phyloP scores from a whole-genome alignment of 2,329 filamentous ascomycete genomes.

The Alternaria sp. region DNA sequence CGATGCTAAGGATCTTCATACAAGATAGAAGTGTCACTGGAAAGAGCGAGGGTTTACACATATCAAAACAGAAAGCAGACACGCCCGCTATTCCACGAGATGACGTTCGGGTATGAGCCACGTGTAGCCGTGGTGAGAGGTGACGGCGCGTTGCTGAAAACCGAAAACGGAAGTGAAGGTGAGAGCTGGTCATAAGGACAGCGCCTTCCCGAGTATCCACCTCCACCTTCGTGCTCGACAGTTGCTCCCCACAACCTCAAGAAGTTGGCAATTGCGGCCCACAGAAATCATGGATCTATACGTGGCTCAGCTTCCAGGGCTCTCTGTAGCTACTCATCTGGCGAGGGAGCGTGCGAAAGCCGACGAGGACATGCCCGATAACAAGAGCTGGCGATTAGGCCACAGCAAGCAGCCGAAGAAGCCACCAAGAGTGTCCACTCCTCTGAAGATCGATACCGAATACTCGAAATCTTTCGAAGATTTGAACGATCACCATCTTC shows the following conservation, averaged over 20 bases:
- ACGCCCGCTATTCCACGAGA: background rate
- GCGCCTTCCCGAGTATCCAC: background rate
- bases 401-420: slow-evolving; percentile 31
- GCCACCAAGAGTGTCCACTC: slow-evolving; percentile 21
- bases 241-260: background rate
- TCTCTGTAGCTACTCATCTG: slow-evolving; percentile 15
- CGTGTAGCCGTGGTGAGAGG: background rate
- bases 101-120: background rate
- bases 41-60: background rate
- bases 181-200: background rate
- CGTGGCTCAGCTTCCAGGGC: slow-evolving; percentile 13
- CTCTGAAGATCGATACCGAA: slow-evolving; percentile 14
- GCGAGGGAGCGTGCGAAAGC: slow-evolving; percentile 2
- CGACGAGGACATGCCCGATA: slow-evolving; percentile 28
- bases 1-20: background rate
- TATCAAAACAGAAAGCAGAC: background rate
- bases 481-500: slow-evolving; percentile 25
- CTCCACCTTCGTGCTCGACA: background rate
- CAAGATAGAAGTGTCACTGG: background rate
- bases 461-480: slow-evolving; percentile 21
- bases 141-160: background rate
- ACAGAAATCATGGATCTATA: slow-evolving; percentile 10
- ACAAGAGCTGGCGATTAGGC: slow-evolving; percentile 37
- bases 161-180: slow-evolving; percentile 3
- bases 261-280: slow-evolving; percentile 5